Base-by-base conservation (phyloP, 106 monocot species). In the Allium sativum region DNA sequence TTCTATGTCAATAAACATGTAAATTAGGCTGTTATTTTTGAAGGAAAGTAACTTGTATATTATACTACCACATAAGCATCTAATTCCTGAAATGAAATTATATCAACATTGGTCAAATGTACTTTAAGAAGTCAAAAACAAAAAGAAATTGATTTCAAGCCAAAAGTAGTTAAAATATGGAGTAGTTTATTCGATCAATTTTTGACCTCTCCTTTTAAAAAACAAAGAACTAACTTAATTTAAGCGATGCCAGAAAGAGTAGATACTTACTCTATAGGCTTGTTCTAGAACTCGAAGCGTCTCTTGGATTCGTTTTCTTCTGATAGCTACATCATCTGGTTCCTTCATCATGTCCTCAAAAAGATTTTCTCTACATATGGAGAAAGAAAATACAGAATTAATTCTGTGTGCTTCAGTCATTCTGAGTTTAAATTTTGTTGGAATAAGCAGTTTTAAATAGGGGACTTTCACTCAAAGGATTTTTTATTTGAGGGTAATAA, bases 301-400 rank as follows among this genome's bases (percentile, higher is more conserved):
- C 66, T 82, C 87, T 51, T 71, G 61, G 3, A 77, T 74, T 12
- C 61, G 79, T 70, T 77, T 87, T 69, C 87, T 79, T 66, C 74
- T 87, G 18, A 77, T 74, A 66, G 82, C 65, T 47, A 82, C 57
- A 42, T 82, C 79, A 42, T 74, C 87, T 12, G 87, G 87, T 66
- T 87, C 87, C 68, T 73, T 76, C 22, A 87, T 73, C 82, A 87
- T 87, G 0, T 87, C 79, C 42, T 87, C 87, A 22, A 82, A 87
- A 53, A 79, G 77, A 53, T 72, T 82, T 52, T 87, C 87, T 55
- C 87, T 87, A 64, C 52, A 50, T 12, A 50, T 52, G 53, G 55
- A 43, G 13, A 55, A 44, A 6, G 20, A 66, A 55, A 53, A 21
- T 54, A 9, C 2, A 44, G 4, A 8, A 22, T 13, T 31, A 22